Conservation (phyloP, 164 flowering plant species). For the Cinnamomum micranthum region DNA sequence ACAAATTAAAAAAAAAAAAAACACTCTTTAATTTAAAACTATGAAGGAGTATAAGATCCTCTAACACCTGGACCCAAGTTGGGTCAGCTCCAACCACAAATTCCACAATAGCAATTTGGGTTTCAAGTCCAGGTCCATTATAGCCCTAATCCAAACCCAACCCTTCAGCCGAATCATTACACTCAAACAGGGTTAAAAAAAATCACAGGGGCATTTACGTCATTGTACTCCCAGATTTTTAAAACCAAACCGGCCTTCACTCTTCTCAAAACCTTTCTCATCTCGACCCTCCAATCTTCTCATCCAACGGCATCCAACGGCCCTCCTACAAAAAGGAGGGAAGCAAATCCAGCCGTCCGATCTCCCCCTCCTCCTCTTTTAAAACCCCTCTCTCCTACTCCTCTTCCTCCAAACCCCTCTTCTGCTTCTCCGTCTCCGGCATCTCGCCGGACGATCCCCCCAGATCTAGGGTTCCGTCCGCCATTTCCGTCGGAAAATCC, state of each 20-base stretch:
- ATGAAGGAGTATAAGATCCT: too few relatives aligned
- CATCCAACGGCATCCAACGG: conserved; percentile 25
- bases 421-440: not conserved
- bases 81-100: too few relatives aligned
- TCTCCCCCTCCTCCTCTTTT: conserved; percentile 2
- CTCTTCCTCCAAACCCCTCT: not conserved
- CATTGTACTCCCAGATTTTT: conserved; percentile 3
- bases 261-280: not conserved
- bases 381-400: not conserved
- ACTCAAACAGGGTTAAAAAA: too few relatives aligned
- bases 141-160: too few relatives aligned
- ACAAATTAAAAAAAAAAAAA: too few relatives aligned
- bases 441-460: not conserved
- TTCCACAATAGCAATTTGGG: too few relatives aligned
- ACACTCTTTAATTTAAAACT: too few relatives aligned
- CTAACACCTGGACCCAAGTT: too few relatives aligned
- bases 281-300: conserved; percentile 9
- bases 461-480: not conserved
- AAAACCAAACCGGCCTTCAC: conserved; percentile 5
- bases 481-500: too few relatives aligned
- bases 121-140: too few relatives aligned
- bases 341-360: conserved; percentile 19
- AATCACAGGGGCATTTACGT: conserved; percentile 2
- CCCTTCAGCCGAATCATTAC: too few relatives aligned
- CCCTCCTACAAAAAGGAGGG: conserved; percentile 20